Evolutionary conservation across 2,329 filamentous ascomycete genomes (phyloP).

Genomic region (Onygenales sp.): DNA sequence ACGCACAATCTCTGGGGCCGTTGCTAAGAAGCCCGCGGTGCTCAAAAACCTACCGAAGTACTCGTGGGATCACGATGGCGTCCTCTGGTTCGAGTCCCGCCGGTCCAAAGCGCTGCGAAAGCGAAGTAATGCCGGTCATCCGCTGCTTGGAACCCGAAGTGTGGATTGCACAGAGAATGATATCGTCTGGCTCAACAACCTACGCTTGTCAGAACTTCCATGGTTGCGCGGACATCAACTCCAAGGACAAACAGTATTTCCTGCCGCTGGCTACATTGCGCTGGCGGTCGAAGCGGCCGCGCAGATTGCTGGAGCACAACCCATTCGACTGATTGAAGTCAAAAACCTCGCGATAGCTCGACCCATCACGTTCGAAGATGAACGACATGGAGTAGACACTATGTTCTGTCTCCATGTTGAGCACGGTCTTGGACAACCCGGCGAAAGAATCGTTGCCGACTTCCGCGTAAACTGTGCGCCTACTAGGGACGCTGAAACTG

Average conservation of each 20-base stretch:
- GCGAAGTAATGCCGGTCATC: constrained; percentile 6
- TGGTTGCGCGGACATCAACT: constrained; percentile 26
- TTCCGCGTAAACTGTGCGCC: constrained; percentile 2
- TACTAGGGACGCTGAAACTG: not conserved
- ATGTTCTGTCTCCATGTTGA: constrained; percentile 1
- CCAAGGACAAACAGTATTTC: constrained; percentile 21
- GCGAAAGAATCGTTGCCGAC: not conserved
- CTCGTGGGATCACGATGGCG: constrained; percentile 9
- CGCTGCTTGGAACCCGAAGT: constrained; percentile 11
- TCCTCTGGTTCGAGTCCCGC: constrained; percentile 14
- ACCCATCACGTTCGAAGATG: constrained; percentile 12
- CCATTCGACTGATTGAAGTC: constrained; percentile 11
- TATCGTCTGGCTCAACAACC: constrained; percentile 19
- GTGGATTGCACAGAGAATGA: constrained; percentile 9
- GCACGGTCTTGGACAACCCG: not conserved
- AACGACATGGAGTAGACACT: constrained; percentile 1
- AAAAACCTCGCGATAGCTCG: constrained; percentile 10
- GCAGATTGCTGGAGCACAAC: constrained; percentile 1
- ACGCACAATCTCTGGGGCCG: not conserved
- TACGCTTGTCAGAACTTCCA: constrained; percentile 17
- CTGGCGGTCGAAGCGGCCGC: constrained; percentile 18
- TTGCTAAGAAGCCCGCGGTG: not conserved
- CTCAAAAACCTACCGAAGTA: constrained; percentile 11
- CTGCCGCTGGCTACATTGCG: constrained; percentile 16
- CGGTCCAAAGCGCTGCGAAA: constrained; percentile 6